Percentiles rank a stretch among this genome's conserved stretches.
Evolutionary conservation across 805 yeast species (phyloP).

Genomic region (Barnettozyma siamensis): DNA sequence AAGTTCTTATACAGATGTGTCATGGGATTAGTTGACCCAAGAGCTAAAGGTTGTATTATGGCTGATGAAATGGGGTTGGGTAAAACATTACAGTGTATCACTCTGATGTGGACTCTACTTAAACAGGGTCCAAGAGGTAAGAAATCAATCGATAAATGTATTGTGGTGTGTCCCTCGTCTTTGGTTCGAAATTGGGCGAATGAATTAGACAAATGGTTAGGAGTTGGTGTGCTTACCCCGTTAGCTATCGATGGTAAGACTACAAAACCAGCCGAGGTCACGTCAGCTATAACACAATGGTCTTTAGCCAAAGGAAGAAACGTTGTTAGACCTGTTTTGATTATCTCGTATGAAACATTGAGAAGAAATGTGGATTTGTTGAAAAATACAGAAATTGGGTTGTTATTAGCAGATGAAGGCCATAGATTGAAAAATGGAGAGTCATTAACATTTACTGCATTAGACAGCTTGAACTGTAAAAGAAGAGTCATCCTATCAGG

Average conservation of each 20-base stretch:
- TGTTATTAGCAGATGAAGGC: slow-evolving; percentile 83
- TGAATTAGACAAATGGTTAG: slow-evolving; percentile 91
- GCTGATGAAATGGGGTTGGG: slow-evolving; percentile 98
- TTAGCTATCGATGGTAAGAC: slow-evolving; percentile 89
- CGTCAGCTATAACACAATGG: slow-evolving; percentile 71
- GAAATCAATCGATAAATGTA: slow-evolving; percentile 79
- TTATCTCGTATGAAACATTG: slow-evolving; percentile 90
- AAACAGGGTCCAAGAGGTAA: slow-evolving; percentile 81
- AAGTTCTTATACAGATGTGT: slow-evolving; percentile 87
- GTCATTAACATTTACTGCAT: slow-evolving; percentile 81
- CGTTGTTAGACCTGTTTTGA: slow-evolving; percentile 87
- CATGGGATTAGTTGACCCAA: slow-evolving; percentile 73
- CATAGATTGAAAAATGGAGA: slow-evolving; percentile 85
- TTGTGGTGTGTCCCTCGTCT: slow-evolving; percentile 93
- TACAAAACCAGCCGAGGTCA: slow-evolving; percentile 64
- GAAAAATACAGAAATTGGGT: slow-evolving; percentile 74
- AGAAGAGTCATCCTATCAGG: slow-evolving; percentile 92
- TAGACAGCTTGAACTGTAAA: slow-evolving; percentile 76
- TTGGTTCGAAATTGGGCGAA: slow-evolving; percentile 96
- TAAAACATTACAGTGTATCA: slow-evolving; percentile 82
- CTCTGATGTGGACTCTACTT: slow-evolving; percentile 88
- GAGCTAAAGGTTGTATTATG: slow-evolving; percentile 95
- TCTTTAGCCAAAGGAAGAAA: slow-evolving; percentile 82
- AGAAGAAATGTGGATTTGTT: slow-evolving; percentile 77
- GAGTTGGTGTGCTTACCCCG: slow-evolving; percentile 83